Evolutionary conservation across 805 yeast genomes (phyloP), one percentile per base, ranked within the genome.

Genomic region (Jamesozyma jinghongensis): DNA sequence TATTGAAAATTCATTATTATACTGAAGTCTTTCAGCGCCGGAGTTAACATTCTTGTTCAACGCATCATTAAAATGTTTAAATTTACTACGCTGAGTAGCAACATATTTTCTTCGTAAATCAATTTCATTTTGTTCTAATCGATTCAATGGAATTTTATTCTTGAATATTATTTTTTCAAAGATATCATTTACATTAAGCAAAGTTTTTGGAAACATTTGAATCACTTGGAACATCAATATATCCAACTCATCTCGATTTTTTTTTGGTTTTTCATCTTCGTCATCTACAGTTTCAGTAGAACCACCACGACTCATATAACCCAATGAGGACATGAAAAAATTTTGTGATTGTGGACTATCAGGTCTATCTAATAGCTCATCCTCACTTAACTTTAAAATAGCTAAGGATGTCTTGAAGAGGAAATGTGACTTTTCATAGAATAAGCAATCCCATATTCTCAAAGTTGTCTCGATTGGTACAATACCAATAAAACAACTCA

Each of bases 371-470:
- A 58, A 52, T 42, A 88, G 69, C 35, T 74, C 74, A 1, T 86
- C 81, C 54, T 83, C 87, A 38, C 86, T 70, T 48, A 79, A 61
- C 53, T 84, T 82, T 57, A 88, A 74, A 11, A 92, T 73, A 2
- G 95, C 81, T 39, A 92, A 63, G 1, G 95, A 79, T 3, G 85
- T 73, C 40, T 94, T 76, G 65, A 87, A 92, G 14, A 92, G 67
- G 12, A 92, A 75, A 53, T 84, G 83, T 2, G 95, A 80, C 26
- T 87, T 95, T 58, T 90, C 97, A 56, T 82, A 86, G 69, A 94
- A 87, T 35, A 90, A 65, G 45, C 94, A 85, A 63, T 92, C 98
- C 97, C 97, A 90, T 0, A 92, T 81, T 38, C 97, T 66, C 36
- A 90, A 66, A 7, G 86, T 81, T 0, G 94, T 75, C 54, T 92